phyloP scores from a whole-genome alignment of 2,329 filamentous ascomycete genomes.

The Pestalotiopsis sp. region DNA sequence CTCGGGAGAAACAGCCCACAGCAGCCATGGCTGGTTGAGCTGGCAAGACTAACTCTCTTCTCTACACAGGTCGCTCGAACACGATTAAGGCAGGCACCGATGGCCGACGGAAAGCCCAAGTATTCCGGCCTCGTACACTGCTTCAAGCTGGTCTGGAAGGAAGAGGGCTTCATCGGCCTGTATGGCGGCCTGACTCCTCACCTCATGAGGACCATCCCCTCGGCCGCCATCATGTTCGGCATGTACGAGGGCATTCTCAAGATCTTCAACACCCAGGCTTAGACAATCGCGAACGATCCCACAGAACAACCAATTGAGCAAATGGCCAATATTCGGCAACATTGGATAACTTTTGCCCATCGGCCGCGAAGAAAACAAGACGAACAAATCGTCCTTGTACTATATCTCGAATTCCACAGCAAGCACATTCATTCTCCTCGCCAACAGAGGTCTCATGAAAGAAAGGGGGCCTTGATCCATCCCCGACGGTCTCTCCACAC shows the following conservation, averaged over 20 bases:
- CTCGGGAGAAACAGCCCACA: not conserved
- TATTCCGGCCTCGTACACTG: constrained; percentile 89
- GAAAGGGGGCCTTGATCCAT: not conserved
- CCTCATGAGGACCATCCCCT: constrained; percentile 86
- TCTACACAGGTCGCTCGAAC: constrained; percentile 73
- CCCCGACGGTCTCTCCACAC: not conserved
- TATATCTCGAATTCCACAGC: not conserved
- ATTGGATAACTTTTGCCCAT: not conserved
- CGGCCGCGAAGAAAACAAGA: not conserved
- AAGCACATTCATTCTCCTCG: not conserved
- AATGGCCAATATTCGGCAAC: not conserved
- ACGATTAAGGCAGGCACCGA: constrained; percentile 81
- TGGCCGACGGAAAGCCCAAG: constrained; percentile 70
- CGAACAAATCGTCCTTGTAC: not conserved
- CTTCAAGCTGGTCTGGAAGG: constrained; percentile 83
- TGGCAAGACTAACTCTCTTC: not conserved
- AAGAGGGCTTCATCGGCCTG: constrained; percentile 82
- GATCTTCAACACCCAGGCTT: constrained; percentile 31
- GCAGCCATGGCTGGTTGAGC: not conserved
- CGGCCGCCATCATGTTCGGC: constrained; percentile 94
- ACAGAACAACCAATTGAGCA: not conserved
- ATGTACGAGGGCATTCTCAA: constrained; percentile 69
- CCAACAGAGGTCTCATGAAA: not conserved
- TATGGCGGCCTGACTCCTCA: constrained; percentile 93
- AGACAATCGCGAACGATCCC: not conserved